Base-by-base conservation (phyloP, 352 stramenopile genomes). In the Phytophthora hybrid region DNA sequence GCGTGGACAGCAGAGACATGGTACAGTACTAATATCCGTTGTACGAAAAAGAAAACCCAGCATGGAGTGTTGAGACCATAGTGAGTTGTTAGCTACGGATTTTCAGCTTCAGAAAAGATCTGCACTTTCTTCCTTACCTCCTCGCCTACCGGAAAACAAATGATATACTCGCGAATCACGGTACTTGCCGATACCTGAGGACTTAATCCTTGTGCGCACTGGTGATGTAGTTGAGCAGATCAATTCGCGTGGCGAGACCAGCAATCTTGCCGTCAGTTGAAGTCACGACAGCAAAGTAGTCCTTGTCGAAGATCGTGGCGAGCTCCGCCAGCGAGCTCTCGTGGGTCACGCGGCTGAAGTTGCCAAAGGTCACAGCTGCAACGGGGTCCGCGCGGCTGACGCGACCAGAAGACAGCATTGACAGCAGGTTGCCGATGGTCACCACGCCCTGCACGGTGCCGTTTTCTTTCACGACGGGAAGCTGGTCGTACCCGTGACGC, bases 161-260 rank as follows among this genome's bases (percentile, higher is more conserved):
- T 73, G 49, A 44, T 46, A 37, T 4, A 59, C 47, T 59, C 32
- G 53, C 32, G 39, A 31, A 29, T 18, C 9, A 31, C 29, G 4
- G 29, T 16, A 52, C 44, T 21, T 9, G 44, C 18, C 8, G 41
- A 19, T 23, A 46, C 29, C 29, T 31, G 29, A 46, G 18, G 39
- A 53, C n/a, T 63, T 77, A 76, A 23, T 78, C 71, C 31, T 73
- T 64, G 61, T 66, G 59, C 6, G 63, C 67, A 46, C 55, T 83
- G 9, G 93, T 95, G 76, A 99, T 98, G 85, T 95, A 99, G 76
- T 98, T 98, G 68, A 99, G 84, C 63, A 99, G 81, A 80, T 99
- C 97, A 80, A 99, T 98, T 23, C 97, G 82, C 62, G 95, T 98
- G 34, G 98, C 96, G 56, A 99, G 94, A 26, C 96, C 96, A 54